Evolutionary conservation across 1,139 yeast genomes (phyloP), one percentile per base, ranked within the genome.

Genomic region (Pneumocystis oryctolagi): DNA sequence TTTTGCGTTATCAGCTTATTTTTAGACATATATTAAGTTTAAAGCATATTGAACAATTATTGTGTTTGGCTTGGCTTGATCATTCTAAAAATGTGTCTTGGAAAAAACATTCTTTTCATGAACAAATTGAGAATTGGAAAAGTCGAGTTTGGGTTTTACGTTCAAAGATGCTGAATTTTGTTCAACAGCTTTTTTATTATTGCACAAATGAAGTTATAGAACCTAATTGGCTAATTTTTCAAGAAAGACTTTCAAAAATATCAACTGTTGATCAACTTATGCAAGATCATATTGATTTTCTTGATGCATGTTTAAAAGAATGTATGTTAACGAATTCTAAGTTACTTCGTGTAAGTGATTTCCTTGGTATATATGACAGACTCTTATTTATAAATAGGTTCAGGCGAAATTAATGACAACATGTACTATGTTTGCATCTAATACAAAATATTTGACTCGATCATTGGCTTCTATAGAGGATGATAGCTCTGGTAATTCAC

Each of bases 1-100:
- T 89, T 40, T 80, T 84, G 61, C 89, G 94, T 66, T 89, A 86
- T 70, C 96, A 90, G 72, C 76, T 89, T 39, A 75, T 89, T 64
- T 89, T 87, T 69, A 82, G 96, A 67, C 84, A 87, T 67, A 77
- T 87, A 59, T 74, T 85, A 35, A 79, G 84, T 53, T 72, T 89
- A 30, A 84, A 83, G 66, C 84, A 82, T 69, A 77, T 87, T 12
- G 83, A 82, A 68, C 80, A 81, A 65, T 75, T 80, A 30, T 77
- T 87, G 63, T 85, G 82, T 64, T 78, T 78, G 32, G 81, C 88
- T 0, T 89, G 96, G 96, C 76, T 79, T 58, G 94, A 86, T 67
- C 82, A 86, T 59, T 81, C 80, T 67, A 82, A 81, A 68, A 82
- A 88, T 18, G 74, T 77, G 18, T 82, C 83, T 14, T 89, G 97